Base-by-base conservation (phyloP, 768 basidiomycete genomes). In the Boletus vermiculosoides region DNA sequence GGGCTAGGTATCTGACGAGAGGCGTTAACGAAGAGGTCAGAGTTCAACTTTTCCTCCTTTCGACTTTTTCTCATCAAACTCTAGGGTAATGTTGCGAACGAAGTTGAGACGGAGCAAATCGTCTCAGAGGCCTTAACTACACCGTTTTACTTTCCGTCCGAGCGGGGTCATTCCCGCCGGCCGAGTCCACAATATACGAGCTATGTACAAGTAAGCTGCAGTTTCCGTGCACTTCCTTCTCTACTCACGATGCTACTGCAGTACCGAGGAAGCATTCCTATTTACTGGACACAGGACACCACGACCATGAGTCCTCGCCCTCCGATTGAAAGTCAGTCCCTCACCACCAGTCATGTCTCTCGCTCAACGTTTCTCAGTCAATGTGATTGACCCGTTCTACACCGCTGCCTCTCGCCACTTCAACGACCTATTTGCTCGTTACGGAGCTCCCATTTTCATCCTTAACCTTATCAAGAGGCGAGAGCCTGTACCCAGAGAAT, bases 101-200 rank as follows among this genome's bases (percentile, higher is more conserved):
- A 98, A 71, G 97, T 99, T 2, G 97, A 99, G 74, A 97, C 94
- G 0, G 97, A 99, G 70, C 97, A 99, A 66, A 96, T 99, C 50
- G 92, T 96, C 0, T 90, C 88, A 9, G 94, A 96, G 67, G 89
- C 91, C 0, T 69, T 92, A 6, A 95, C 91, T 0, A 95, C 94
- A 0, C 85, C 94, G 0, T 95, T 97, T 69, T 92, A 94, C 68
- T 88, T 80, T 61, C 91, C 90, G 10, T 61, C 67, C 2, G 66
- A 67, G 20, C 71, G 63, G 9, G 70, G 63, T 39, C 74, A 71
- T 13, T 72, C 75, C 34, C 77, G 88, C 25, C 76, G 82, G 3
- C 86, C 87, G 0, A 91, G 84, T 67, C 91, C 95, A 0, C 87
- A 90, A 52, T 98, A 92, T 67, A 97, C 97, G 0, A 94, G 92